Percentiles rank a stretch among this genome's conserved stretches.
These are phyloP conservation scores for Aspergillus oerlinghausenensis DNA, from an alignment of 2,329 filamentous ascomycete species.

Conservation along the genomic window DNA sequence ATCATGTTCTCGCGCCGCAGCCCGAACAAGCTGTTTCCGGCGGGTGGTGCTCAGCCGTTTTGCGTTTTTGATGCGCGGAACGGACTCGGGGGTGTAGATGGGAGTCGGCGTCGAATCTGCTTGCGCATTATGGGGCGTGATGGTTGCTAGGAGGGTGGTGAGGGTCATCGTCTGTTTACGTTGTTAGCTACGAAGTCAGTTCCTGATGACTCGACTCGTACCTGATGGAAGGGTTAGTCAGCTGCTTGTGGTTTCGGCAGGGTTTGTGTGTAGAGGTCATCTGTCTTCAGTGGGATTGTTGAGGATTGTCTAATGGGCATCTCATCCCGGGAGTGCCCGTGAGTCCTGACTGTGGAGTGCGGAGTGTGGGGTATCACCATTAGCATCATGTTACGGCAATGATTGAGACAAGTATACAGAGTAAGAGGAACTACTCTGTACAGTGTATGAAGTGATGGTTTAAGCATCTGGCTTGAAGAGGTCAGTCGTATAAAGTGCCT, in stretches of 20 bases:
- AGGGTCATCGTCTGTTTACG: background rate
- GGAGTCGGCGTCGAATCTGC: conserved; percentile 11
- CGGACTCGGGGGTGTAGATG: conserved; percentile 20
- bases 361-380: background rate
- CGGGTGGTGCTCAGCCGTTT: conserved; percentile 27
- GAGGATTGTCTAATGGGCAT: background rate
- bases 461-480: too few relatives aligned
- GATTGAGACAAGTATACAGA: too few relatives aligned
- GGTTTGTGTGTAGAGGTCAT: too few relatives aligned
- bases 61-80: conserved; percentile 27
- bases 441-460: too few relatives aligned
- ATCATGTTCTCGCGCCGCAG: conserved; percentile 24
- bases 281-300: too few relatives aligned
- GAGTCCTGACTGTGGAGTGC: background rate
- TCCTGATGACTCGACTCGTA: background rate
- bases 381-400: background rate
- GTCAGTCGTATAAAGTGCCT: too few relatives aligned
- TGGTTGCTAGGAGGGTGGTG: background rate
- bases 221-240: background rate
- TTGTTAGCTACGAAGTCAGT: background rate
- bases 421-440: too few relatives aligned
- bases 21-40: conserved; percentile 30
- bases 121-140: background rate
- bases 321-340: background rate
- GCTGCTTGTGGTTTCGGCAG: too few relatives aligned